Percentiles rank a stretch among this genome's conserved stretches.
phyloP scores from a whole-genome alignment of 352 stramenopile genomes.

The Phytophthora constricta region DNA sequence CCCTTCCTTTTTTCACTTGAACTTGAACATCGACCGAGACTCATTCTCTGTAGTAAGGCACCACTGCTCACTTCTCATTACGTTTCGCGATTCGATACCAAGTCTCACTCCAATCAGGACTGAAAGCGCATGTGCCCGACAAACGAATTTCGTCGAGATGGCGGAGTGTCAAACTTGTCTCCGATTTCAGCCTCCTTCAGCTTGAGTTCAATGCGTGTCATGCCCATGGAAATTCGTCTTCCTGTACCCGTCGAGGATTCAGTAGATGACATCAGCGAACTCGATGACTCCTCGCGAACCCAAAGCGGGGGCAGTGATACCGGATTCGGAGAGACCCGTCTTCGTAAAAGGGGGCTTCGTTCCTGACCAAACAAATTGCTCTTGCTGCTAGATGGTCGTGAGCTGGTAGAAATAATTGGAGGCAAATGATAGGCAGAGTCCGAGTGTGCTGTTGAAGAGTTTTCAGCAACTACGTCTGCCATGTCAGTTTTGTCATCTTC shows the following conservation, averaged over 20 bases:
- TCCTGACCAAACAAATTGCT: conserved; percentile 5
- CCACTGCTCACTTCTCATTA: not conserved
- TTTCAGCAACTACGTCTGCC: not conserved
- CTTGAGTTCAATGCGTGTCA: conserved; percentile 60
- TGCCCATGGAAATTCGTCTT: conserved; percentile 31
- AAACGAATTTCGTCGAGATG: not conserved
- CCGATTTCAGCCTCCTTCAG: conserved; percentile 49
- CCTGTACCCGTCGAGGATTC: conserved; percentile 18
- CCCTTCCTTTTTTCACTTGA: too few species aligned
- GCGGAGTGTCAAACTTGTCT: not conserved
- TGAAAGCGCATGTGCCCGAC: not conserved
- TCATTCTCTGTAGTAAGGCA: too few species aligned
- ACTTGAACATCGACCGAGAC: too few species aligned
- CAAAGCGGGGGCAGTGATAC: conserved; percentile 37
- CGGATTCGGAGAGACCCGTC: conserved; percentile 3
- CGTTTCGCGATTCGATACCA: not conserved
- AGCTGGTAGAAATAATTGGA: conserved; percentile 11
- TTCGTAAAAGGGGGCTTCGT: not conserved
- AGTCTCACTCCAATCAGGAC: too few species aligned
- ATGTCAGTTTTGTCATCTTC: conserved; percentile 3
- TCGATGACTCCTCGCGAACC: conserved; percentile 23
- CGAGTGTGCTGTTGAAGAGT: too few species aligned
- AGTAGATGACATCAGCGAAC: conserved; percentile 18
- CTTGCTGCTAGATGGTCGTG: conserved; percentile 21
- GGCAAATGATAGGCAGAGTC: conserved; percentile 28